Evolutionary conservation across 2,329 filamentous ascomycete species (phyloP).

Genomic region (Penicillium italicum): DNA sequence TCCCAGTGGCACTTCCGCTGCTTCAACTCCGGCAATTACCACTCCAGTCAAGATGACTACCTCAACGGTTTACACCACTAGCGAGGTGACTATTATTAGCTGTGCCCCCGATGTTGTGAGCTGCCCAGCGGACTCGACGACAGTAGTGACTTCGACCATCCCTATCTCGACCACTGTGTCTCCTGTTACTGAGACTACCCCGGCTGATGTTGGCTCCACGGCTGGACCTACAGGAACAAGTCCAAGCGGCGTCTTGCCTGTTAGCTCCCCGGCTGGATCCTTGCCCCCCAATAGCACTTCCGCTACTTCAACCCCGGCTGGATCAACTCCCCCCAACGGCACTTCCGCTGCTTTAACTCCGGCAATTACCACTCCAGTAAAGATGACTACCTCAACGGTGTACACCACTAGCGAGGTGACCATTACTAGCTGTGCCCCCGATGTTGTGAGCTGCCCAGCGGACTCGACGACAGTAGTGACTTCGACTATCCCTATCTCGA

Average conservation of each 20-base stretch:
- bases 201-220: neutral
- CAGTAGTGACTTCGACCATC: slow-evolving; percentile 53
- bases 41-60: slow-evolving; percentile 24
- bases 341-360: too few species aligned
- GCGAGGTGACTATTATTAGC: slow-evolving; percentile 38
- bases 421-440: slow-evolving; percentile 40
- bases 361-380: slow-evolving; percentile 2
- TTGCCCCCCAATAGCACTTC: too few species aligned
- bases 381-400: slow-evolving; percentile 35
- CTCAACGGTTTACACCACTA: slow-evolving; percentile 38
- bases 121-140: slow-evolving; percentile 51
- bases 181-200: slow-evolving; percentile 41
- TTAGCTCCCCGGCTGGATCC: too few species aligned
- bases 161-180: slow-evolving; percentile 59
- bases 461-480: slow-evolving; percentile 50
- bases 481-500: slow-evolving; percentile 55
- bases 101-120: slow-evolving; percentile 41
- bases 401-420: slow-evolving; percentile 37
- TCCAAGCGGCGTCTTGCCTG: too few species aligned
- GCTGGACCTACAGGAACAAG: neutral
- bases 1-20: too few species aligned
- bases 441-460: slow-evolving; percentile 50
- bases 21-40: neutral
- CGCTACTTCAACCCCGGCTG: too few species aligned
- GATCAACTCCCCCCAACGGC: too few species aligned